Conservation (phyloP, 2,329 filamentous ascomycete genomes). For the Neocucurbitaria cava region DNA sequence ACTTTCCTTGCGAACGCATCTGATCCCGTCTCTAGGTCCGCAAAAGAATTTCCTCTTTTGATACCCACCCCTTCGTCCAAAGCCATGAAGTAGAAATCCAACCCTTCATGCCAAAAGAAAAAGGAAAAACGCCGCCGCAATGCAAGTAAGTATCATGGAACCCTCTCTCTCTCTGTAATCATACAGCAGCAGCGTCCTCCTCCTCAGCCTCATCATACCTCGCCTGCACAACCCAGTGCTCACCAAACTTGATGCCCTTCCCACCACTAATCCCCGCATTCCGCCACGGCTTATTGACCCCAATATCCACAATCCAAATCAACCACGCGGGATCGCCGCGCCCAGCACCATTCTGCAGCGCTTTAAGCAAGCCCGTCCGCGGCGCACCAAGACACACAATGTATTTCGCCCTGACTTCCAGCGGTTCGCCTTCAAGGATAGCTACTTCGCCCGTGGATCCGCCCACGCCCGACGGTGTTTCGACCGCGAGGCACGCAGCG, state of each 20-base stretch:
- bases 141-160: background rate
- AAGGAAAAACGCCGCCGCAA: slow-evolving; percentile 11
- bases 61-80: background rate
- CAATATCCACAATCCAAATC: slow-evolving; percentile 85
- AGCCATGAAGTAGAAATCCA: background rate
- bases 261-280: slow-evolving; percentile 82
- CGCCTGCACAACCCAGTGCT: slow-evolving; percentile 82
- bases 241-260: slow-evolving; percentile 86
- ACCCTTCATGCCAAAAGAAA: background rate
- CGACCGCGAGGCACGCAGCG: slow-evolving; percentile 83
- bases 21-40: background rate
- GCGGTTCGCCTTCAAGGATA: slow-evolving; percentile 72
- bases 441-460: slow-evolving; percentile 69
- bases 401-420: slow-evolving; percentile 82
- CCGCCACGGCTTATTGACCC: slow-evolving; percentile 83
- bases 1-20: no score
- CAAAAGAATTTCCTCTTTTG: background rate
- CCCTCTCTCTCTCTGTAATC: background rate
- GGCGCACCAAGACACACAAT: slow-evolving; percentile 88
- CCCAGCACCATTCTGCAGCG: slow-evolving; percentile 68
- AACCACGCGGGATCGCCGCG: slow-evolving; percentile 68
- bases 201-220: slow-evolving; percentile 44
- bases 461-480: slow-evolving; percentile 88
- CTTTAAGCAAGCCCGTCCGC: slow-evolving; percentile 81
- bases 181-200: no score